These are phyloP conservation scores for Sequoia sempervirens DNA, from an alignment of 75 land plant genomes.

Conservation along the genomic window DNA sequence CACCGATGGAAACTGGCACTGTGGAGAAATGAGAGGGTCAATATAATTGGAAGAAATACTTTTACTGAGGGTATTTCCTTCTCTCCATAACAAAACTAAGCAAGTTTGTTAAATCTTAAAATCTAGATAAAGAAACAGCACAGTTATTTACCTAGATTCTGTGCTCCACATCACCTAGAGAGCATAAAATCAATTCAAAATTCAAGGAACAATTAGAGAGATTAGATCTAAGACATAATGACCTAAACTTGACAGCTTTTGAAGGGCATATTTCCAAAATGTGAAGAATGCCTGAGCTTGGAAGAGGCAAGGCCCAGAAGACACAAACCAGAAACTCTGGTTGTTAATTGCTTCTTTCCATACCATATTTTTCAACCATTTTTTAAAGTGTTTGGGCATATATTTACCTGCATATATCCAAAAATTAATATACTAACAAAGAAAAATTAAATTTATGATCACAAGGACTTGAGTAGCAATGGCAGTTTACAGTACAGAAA, in stretches of 20 bases:
- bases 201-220: neutral
- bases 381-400: neutral
- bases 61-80: neutral
- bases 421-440: neutral
- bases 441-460: neutral
- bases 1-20: neutral
- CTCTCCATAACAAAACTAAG: neutral
- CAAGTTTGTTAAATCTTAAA: too few relatives aligned
- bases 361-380: neutral
- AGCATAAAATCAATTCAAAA: neutral
- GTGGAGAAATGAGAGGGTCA: neutral
- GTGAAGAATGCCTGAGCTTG: neutral
- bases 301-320: neutral
- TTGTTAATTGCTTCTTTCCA: neutral
- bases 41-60: neutral
- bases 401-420: neutral
- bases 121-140: too few relatives aligned
- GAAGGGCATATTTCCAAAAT: neutral
- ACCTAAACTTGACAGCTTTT: neutral
- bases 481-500: neutral
- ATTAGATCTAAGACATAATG: neutral
- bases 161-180: neutral
- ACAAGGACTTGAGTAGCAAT: neutral
- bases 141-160: neutral
- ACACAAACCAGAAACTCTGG: neutral